Percentiles rank a stretch among this genome's conserved stretches.
Conservation (phyloP, 768 basidiomycete genomes). For the Jaapia argillacea region DNA sequence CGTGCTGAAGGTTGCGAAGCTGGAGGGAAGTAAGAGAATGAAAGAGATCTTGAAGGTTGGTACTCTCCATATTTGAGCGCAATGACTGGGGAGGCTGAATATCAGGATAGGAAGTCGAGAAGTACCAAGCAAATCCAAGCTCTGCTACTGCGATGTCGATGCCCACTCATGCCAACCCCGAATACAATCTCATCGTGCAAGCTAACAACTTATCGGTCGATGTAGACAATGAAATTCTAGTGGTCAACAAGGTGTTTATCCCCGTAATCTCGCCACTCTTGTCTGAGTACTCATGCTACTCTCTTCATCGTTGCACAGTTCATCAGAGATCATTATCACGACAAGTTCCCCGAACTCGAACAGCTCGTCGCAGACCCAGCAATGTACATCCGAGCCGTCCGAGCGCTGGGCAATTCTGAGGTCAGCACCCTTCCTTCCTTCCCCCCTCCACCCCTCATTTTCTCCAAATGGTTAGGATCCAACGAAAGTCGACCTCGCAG, state of each 20-base stretch:
- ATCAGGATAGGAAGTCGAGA: constrained; percentile 71
- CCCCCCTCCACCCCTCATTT: background rate
- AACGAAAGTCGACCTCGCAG: constrained; percentile 74
- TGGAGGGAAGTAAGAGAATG: constrained; percentile 84
- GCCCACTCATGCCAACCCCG: constrained; percentile 83
- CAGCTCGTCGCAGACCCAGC: constrained; percentile 87
- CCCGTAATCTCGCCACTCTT: constrained; percentile 1
- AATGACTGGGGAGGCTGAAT: background rate
- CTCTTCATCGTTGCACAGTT: constrained; percentile 60
- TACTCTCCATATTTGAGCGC: background rate
- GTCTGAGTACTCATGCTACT: background rate
- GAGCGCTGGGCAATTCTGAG: constrained; percentile 77
- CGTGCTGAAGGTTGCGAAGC: constrained; percentile 79
- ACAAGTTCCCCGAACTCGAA: constrained; percentile 94
- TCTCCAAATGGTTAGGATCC: constrained; percentile 46
- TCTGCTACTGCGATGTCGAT: constrained; percentile 69
- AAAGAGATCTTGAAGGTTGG: constrained; percentile 73
- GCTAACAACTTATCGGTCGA: constrained; percentile 98
- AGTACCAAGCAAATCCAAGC: constrained; percentile 74
- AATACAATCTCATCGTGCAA: constrained; percentile 93
- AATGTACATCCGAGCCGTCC: constrained; percentile 89
- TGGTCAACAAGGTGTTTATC: constrained; percentile 80
- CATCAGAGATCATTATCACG: constrained; percentile 93
- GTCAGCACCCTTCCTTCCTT: constrained; percentile 23
- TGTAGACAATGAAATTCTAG: constrained; percentile 93